These are phyloP conservation scores for Dothideomycetes sp. DNA, from an alignment of 2,329 filamentous ascomycete species.

Conservation along the genomic window DNA sequence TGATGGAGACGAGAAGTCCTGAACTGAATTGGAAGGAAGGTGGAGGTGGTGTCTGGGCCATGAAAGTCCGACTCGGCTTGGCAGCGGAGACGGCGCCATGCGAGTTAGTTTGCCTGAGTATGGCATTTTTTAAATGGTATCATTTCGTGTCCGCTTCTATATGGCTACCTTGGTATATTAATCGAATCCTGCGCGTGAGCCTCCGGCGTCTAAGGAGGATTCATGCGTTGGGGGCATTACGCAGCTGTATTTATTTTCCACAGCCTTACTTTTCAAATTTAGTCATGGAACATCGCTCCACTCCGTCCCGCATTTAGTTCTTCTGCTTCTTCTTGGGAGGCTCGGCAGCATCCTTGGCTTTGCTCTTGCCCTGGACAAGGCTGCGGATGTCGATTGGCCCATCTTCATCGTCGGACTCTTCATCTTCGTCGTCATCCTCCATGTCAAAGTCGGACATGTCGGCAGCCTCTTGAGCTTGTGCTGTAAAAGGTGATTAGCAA, in stretches of 20 bases:
- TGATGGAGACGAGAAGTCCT: too few relatives aligned
- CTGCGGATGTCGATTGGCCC: conserved; percentile 36
- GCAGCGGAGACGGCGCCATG: too few relatives aligned
- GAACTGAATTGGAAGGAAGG: too few relatives aligned
- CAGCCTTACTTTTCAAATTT: background rate
- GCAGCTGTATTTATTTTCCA: background rate
- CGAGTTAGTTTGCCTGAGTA: too few relatives aligned
- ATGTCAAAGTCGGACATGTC: conserved; percentile 53
- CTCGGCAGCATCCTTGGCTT: conserved; percentile 21
- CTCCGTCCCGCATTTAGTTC: conserved; percentile 16
- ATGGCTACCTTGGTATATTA: too few relatives aligned
- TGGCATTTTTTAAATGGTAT: too few relatives aligned
- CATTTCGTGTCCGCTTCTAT: too few relatives aligned
- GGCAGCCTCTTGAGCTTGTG: conserved; percentile 60
- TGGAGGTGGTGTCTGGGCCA: too few relatives aligned
- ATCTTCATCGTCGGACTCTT: conserved; percentile 46
- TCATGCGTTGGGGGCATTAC: conserved; percentile 9
- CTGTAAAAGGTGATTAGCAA: conserved; percentile 1
- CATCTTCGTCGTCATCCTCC: conserved; percentile 40
- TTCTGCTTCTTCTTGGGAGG: conserved; percentile 29
- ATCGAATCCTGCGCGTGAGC: too few relatives aligned
- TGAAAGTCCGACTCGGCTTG: too few relatives aligned
- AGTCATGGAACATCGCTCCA: background rate
- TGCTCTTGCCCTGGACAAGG: conserved; percentile 35
- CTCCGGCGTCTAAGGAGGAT: too few relatives aligned